phyloP scores from a whole-genome alignment of 2,329 filamentous ascomycete species.

The Periconia sp. region DNA sequence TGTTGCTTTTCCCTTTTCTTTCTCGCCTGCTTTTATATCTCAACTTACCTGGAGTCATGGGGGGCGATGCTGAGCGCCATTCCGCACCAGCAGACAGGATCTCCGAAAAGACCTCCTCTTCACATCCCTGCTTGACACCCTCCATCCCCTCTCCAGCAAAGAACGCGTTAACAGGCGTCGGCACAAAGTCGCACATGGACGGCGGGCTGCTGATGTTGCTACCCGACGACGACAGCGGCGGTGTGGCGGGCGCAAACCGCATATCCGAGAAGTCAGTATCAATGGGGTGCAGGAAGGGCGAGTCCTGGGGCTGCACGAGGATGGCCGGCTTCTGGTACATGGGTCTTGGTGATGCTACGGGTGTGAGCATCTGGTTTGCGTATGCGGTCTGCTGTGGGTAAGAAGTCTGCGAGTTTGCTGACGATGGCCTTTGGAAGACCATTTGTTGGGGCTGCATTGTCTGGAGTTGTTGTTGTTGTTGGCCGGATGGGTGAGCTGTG shows the following conservation, averaged over 20 bases:
- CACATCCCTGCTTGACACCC: conserved; percentile 59
- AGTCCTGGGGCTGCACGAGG: conserved; percentile 61
- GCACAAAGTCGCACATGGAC: conserved; percentile 71
- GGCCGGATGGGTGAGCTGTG: conserved; percentile 56
- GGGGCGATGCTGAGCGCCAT: conserved; percentile 76
- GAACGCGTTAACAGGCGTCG: conserved; percentile 82
- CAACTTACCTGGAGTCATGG: conserved; percentile 83
- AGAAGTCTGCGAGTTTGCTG: conserved; percentile 61
- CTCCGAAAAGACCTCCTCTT: conserved; percentile 71
- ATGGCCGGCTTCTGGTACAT: conserved; percentile 76
- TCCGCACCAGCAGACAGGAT: conserved; percentile 74
- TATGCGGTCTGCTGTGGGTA: conserved; percentile 54
- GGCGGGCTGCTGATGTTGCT: conserved; percentile 85
- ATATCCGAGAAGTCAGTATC: conserved; percentile 72
- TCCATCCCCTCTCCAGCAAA: conserved; percentile 52
- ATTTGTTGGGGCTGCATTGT: conserved; percentile 49
- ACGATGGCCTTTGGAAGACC: conserved; percentile 58
- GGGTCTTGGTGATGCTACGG: conserved; percentile 73
- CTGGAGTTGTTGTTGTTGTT: conserved; percentile 34
- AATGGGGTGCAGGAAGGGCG: conserved; percentile 60
- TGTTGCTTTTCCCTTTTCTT: not conserved
- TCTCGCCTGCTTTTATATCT: not conserved
- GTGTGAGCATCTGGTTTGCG: conserved; percentile 68
- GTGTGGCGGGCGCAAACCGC: conserved; percentile 80
- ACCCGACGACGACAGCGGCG: conserved; percentile 80